phyloP scores from a whole-genome alignment of 306 rosid genomes.

The Acacia melanoxylon region DNA sequence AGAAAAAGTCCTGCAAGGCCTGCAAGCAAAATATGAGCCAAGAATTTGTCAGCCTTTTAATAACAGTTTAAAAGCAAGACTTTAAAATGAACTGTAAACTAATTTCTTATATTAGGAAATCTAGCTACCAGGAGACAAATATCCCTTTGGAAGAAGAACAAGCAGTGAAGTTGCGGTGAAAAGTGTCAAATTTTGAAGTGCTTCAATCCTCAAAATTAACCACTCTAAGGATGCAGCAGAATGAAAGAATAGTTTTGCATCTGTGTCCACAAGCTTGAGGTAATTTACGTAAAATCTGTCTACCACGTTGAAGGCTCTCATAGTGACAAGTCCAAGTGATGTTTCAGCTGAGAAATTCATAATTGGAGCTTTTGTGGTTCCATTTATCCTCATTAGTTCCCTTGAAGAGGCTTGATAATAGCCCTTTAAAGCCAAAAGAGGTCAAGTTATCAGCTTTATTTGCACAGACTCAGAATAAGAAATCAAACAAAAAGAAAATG shows the following conservation, averaged over 20 bases:
- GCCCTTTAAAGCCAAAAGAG: slow-evolving; percentile 30
- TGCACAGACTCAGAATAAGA: background rate
- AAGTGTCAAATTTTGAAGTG: slow-evolving; percentile 68
- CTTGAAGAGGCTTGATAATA: slow-evolving; percentile 78
- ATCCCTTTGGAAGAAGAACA: slow-evolving; percentile 60
- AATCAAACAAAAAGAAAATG: slow-evolving; percentile 1
- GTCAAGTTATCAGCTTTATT: background rate
- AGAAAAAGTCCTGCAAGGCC: slow-evolving; percentile 76
- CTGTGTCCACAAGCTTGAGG: slow-evolving; percentile 65
- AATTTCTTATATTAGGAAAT: background rate
- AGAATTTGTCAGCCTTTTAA: background rate
- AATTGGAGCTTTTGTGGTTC: slow-evolving; percentile 88
- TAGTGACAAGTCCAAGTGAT: slow-evolving; percentile 75
- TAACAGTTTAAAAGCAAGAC: background rate
- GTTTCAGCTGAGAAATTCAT: slow-evolving; percentile 80
- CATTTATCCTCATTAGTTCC: slow-evolving; percentile 78
- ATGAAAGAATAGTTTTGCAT: slow-evolving; percentile 64
- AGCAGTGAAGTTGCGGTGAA: slow-evolving; percentile 64
- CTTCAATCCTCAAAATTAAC: slow-evolving; percentile 64
- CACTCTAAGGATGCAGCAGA: slow-evolving; percentile 70
- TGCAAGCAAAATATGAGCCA: slow-evolving; percentile 30
- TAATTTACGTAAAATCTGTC: slow-evolving; percentile 58
- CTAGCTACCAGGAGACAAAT: slow-evolving; percentile 54
- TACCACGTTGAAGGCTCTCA: slow-evolving; percentile 64
- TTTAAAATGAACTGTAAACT: background rate